Base-by-base conservation (phyloP, 2,329 filamentous ascomycete genomes). In the Fusarium subglutinans region DNA sequence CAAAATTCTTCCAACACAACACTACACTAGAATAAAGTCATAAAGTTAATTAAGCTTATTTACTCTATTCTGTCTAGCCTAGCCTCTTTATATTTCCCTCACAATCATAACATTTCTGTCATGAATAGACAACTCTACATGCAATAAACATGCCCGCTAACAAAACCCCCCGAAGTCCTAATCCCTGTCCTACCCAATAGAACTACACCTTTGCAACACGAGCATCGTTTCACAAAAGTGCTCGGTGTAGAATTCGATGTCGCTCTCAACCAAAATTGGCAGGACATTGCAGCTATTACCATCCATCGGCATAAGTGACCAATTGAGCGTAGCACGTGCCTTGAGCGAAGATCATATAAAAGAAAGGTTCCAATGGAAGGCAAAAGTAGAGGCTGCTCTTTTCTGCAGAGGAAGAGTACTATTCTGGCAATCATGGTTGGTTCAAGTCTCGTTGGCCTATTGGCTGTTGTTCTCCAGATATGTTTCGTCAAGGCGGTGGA, bases 401-500 rank as follows among this genome's bases (percentile, higher is more conserved):
- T 28, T 56, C 47, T 53, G 14, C 40, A 37, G 47, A 60, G 15
- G 35, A 54, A 61, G 57, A 68, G 38, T n/a, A 45, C 66, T 30
- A 47, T 70, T 20, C 33, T 66, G 33, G 26, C 41, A 54, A 67
- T 70, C 70, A 79, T 79, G 74, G 61, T 75, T 35, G 53, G 50
- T 12, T 77, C 75, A 8, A 59, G 60, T 43, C 38, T 79, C 37
- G 56, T 78, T 50, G 64, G 66, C 56, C 67, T 79, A 3, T 47
- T 77, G 60, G 77, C 77, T 38, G 55, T 69, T 28, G 35, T 68
- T 37, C 24, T 53, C 3, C 77, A 77, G 70, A 44, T 61, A 33
- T 78, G 54, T 37, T 57, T 69, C 38, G 72, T 45, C 51, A 54
- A 57, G 26, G 76, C 77, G 6, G 68, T 77, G 37, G 72, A 73